A percentile compares a stretch with the other conserved stretches of the same genome.
These are phyloP conservation scores for Alternaria sp. DNA, from an alignment of 2,329 filamentous ascomycete genomes.

Conservation along the genomic window DNA sequence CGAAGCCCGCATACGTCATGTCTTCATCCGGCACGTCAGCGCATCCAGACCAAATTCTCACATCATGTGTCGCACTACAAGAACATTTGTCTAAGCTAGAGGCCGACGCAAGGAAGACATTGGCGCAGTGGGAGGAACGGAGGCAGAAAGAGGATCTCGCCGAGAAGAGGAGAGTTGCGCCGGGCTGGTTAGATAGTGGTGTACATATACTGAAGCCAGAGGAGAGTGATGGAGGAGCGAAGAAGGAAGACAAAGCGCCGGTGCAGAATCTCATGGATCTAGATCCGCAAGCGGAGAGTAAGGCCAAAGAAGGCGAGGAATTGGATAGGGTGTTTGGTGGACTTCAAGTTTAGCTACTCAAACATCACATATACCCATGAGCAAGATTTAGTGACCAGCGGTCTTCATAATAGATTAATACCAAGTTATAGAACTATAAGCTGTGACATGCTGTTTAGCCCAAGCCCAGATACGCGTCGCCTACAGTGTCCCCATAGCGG, in stretches of 20 bases:
- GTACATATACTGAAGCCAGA: slow-evolving; percentile 72
- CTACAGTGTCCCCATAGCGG: slow-evolving; percentile 32
- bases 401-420: slow-evolving; percentile 43
- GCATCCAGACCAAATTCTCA: slow-evolving; percentile 82
- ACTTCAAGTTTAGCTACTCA: slow-evolving; percentile 49
- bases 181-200: slow-evolving; percentile 81
- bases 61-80: slow-evolving; percentile 80
- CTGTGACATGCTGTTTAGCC: slow-evolving; percentile 24
- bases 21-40: slow-evolving; percentile 79
- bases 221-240: slow-evolving; percentile 58
- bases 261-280: slow-evolving; percentile 29
- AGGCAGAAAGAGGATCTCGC: slow-evolving; percentile 73
- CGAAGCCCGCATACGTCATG: slow-evolving; percentile 69
- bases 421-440: slow-evolving; percentile 34
- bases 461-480: slow-evolving; percentile 20
- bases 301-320: slow-evolving; percentile 68
- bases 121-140: slow-evolving; percentile 74
- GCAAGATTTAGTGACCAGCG: slow-evolving; percentile 29
- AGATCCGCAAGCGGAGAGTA: slow-evolving; percentile 37
- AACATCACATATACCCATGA: slow-evolving; percentile 1
- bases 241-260: slow-evolving; percentile 26
- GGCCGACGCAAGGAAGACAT: slow-evolving; percentile 71
- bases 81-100: slow-evolving; percentile 76
- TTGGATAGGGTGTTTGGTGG: slow-evolving; percentile 71
- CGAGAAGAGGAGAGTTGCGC: slow-evolving; percentile 81